A percentile compares a stretch with the other conserved stretches of the same genome.
Conservation (phyloP, 352 stramenopile genomes). For the Plasmopara muralis region DNA sequence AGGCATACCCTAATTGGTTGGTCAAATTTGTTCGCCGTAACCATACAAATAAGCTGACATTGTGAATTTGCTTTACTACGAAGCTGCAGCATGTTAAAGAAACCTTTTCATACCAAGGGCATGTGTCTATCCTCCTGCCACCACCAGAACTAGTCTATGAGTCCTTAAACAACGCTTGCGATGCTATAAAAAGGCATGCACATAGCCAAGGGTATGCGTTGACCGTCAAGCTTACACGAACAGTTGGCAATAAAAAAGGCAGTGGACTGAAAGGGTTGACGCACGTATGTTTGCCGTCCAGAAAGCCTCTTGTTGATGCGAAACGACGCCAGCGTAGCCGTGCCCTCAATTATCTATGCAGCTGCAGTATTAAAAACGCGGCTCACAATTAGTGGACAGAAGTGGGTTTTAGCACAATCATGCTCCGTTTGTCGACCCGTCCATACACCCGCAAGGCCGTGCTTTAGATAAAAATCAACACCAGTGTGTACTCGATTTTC, state of each 20-base stretch:
- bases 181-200: background rate
- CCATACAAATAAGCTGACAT: too few relatives aligned
- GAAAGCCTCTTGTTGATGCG: background rate
- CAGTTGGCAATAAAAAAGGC: background rate
- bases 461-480: too few relatives aligned
- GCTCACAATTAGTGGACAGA: background rate
- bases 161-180: background rate
- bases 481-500: background rate
- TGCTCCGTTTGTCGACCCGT: background rate
- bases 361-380: background rate
- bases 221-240: background rate
- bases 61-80: too few relatives aligned
- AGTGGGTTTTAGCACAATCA: too few relatives aligned
- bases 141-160: background rate
- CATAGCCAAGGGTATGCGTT: background rate
- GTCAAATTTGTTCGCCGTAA: too few relatives aligned
- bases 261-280: background rate
- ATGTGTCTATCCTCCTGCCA: background rate
- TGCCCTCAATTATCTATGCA: background rate
- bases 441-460: background rate
- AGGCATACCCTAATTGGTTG: too few relatives aligned
- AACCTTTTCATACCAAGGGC: too few relatives aligned
- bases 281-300: background rate
- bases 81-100: too few relatives aligned
- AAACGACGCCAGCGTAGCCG: background rate